These are phyloP conservation scores for Malus sylvestris DNA, from an alignment of 306 rosid species.

Conservation along the genomic window DNA sequence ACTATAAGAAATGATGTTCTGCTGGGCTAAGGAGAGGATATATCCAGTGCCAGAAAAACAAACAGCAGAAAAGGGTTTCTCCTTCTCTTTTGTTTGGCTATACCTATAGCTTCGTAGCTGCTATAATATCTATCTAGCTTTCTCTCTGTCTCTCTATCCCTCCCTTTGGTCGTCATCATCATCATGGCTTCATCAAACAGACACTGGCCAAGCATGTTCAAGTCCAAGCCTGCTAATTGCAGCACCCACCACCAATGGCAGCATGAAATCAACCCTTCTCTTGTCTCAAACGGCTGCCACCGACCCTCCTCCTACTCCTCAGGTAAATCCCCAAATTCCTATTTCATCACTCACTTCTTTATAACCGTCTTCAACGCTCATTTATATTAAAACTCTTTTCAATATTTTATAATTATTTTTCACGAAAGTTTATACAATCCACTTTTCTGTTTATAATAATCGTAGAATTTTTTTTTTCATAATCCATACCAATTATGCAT, in stretches of 20 bases:
- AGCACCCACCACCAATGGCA: slow-evolving; percentile 87
- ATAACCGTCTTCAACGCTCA: neutral
- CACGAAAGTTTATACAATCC: too few species aligned
- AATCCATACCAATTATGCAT: neutral
- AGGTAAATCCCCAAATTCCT: slow-evolving; percentile 16
- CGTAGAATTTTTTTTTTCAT: neutral
- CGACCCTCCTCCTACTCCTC: slow-evolving; percentile 57
- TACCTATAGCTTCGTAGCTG: neutral
- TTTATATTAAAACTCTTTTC: neutral
- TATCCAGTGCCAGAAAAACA: slow-evolving; percentile 30
- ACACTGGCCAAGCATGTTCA: slow-evolving; percentile 99
- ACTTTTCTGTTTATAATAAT: neutral
- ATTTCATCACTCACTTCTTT: neutral
- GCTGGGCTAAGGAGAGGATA: slow-evolving; percentile 16
- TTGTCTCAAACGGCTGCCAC: slow-evolving; percentile 53
- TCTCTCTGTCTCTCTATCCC: neutral
- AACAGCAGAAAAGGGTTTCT: slow-evolving; percentile 31
- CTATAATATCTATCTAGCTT: slow-evolving; percentile 15
- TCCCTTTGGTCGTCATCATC: slow-evolving; percentile 12
- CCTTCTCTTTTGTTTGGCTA: slow-evolving; percentile 25
- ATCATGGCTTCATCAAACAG: slow-evolving; percentile 95
- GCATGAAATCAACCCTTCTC: slow-evolving; percentile 67
- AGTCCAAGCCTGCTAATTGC: slow-evolving; percentile 69
- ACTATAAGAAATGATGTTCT: slow-evolving; percentile 58
- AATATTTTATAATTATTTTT: neutral